These are phyloP conservation scores for Physcomitrellopsis africana DNA, from an alignment of 225 moss, liverwort and hornwort genomes.

Conservation along the genomic window DNA sequence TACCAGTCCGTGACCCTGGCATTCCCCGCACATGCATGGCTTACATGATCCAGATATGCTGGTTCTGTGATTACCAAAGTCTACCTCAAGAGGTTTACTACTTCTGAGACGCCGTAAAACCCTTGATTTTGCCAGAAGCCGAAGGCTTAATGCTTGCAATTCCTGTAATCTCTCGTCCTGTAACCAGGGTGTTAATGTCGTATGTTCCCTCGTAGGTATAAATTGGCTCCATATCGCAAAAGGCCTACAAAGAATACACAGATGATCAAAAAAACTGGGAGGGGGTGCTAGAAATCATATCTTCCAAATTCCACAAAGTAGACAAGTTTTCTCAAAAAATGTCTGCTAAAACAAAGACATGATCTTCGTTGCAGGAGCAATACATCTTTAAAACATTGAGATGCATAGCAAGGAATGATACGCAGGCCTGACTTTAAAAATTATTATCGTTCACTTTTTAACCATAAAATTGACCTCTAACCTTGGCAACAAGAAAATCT, in stretches of 20 bases:
- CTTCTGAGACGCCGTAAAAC: constrained; percentile 24
- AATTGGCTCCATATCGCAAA: constrained; percentile 85
- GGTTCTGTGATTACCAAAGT: constrained; percentile 1
- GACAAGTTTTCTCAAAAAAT: neutral
- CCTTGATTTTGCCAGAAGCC: constrained; percentile 33
- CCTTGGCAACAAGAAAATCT: constrained; percentile 83
- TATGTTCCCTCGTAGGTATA: constrained; percentile 90
- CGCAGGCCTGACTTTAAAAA: neutral
- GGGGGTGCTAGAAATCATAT: neutral
- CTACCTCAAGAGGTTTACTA: no score
- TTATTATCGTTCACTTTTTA: constrained; percentile 2
- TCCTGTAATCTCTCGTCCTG: constrained; percentile 84
- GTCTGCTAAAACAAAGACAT: neutral
- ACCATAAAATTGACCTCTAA: constrained; percentile 17
- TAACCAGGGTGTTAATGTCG: constrained; percentile 77
- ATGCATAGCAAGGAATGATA: neutral
- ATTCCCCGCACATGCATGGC: neutral
- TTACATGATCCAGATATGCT: neutral
- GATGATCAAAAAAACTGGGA: constrained; percentile 1
- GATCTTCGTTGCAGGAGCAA: neutral
- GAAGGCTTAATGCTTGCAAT: constrained; percentile 79
- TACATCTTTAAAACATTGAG: neutral
- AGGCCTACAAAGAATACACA: constrained; percentile 57
- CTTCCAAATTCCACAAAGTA: neutral
- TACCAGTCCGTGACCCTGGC: neutral